phyloP scores from a whole-genome alignment of 1,284 basidiomycete species.

The Malassezia brasiliensis region DNA sequence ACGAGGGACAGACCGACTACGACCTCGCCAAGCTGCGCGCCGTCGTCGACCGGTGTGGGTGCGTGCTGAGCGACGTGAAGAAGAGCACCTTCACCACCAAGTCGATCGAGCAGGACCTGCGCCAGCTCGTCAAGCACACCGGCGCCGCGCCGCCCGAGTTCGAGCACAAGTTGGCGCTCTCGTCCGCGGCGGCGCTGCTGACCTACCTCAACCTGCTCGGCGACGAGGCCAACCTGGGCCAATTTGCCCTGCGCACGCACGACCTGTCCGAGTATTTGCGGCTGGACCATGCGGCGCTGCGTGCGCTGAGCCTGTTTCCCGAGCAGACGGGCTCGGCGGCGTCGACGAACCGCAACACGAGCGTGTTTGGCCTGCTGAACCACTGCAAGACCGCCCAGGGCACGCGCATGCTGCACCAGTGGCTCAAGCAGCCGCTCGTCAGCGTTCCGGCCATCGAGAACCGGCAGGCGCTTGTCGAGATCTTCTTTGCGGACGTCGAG shows the following conservation, averaged over 20 bases:
- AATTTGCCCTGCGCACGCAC: conserved; percentile 72
- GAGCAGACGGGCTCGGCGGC: conserved; percentile 45
- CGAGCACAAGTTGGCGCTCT: conserved; percentile 66
- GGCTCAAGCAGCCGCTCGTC: conserved; percentile 93
- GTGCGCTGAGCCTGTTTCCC: conserved; percentile 79
- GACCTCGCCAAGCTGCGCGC: conserved; percentile 55
- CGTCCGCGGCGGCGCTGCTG: conserved; percentile 70
- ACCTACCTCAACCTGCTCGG: conserved; percentile 72
- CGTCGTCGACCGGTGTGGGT: conserved; percentile 71
- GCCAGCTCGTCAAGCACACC: conserved; percentile 56
- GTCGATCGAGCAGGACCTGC: conserved; percentile 74
- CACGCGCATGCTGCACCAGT: conserved; percentile 74
- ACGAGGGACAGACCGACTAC: conserved; percentile 58
- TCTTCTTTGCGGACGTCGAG: conserved; percentile 70
- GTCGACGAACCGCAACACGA: conserved; percentile 49
- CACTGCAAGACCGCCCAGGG: conserved; percentile 95
- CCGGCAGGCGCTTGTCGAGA: conserved; percentile 60
- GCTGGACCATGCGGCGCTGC: conserved; percentile 84
- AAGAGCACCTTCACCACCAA: conserved; percentile 68
- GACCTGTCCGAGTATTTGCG: conserved; percentile 92
- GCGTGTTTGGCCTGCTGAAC: conserved; percentile 78
- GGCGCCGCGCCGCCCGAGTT: conserved; percentile 57
- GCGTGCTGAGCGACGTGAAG: conserved; percentile 80
- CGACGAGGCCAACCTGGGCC: conserved; percentile 70
- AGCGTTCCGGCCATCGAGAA: conserved; percentile 77